Percentiles rank a stretch among this genome's conserved stretches.
Conservation (phyloP, 352 stramenopile species). For the Phytophthora pistaciae region DNA sequence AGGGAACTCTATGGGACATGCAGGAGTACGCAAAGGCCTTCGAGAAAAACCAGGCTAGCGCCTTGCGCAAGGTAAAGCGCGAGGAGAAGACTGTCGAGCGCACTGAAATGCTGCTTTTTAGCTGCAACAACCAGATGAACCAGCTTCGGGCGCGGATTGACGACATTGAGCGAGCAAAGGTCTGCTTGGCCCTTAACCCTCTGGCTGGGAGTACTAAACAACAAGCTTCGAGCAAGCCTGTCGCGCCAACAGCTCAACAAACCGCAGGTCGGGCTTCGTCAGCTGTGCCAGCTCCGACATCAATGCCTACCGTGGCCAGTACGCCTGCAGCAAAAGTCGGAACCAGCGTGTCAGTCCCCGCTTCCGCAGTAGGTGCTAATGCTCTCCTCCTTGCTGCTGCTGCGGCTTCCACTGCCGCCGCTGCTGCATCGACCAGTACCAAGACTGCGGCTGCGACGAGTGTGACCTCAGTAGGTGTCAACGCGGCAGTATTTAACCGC, state of each 20-base stretch:
- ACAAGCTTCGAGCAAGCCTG: constrained; percentile 10
- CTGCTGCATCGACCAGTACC: constrained; percentile 15
- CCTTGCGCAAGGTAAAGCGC: constrained; percentile 82
- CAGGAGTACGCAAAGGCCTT: constrained; percentile 87
- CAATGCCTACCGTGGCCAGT: constrained; percentile 3
- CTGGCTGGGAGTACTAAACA: constrained; percentile 26
- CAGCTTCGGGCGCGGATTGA: constrained; percentile 77
- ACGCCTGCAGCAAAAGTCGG: constrained; percentile 3
- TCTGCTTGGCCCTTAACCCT: constrained; percentile 52
- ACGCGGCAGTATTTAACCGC: constrained; percentile 50
- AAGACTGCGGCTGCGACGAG: constrained; percentile 13
- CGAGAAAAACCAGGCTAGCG: constrained; percentile 81
- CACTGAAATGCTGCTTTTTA: constrained; percentile 80
- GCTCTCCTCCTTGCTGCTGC: constrained; percentile 29
- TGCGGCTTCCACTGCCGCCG: constrained; percentile 17
- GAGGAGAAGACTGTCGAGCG: constrained; percentile 88
- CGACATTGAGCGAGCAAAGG: constrained; percentile 76
- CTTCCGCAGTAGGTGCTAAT: constrained; percentile 21
- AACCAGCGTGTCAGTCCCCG: background rate
- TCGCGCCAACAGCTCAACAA: constrained; percentile 3
- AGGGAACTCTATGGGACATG: constrained; percentile 84
- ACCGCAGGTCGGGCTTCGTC: constrained; percentile 8
- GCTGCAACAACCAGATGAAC: constrained; percentile 84
- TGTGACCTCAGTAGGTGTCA: constrained; percentile 28
- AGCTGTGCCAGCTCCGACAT: constrained; percentile 11